phyloP scores from a whole-genome alignment of 2,329 filamentous ascomycete genomes.

The Ophiosphaerella herpotricha region DNA sequence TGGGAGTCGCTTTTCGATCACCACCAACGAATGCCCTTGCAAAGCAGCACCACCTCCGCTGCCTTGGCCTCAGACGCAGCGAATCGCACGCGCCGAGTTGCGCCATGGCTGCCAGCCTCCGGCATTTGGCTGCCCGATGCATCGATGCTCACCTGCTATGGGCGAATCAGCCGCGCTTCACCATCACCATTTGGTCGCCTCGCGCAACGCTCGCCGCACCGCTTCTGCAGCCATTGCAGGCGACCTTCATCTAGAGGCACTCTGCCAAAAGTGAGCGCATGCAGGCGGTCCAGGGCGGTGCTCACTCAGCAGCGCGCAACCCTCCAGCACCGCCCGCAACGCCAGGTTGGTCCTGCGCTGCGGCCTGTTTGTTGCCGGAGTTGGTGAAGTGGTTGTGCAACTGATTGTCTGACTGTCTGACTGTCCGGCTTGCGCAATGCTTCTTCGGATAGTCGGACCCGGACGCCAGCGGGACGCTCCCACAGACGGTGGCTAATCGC shows the following conservation, averaged over 20 bases:
- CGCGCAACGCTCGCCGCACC: conserved; percentile 24
- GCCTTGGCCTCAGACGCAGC: conserved; percentile 19
- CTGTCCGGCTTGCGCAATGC: too few species aligned
- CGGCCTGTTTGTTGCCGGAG: not conserved
- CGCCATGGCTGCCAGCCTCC: conserved; percentile 17
- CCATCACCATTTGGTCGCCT: conserved; percentile 16
- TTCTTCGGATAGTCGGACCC: conserved; percentile 4
- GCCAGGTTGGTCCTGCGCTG: conserved; percentile 7
- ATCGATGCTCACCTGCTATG: conserved; percentile 13
- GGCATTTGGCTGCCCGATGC: conserved; percentile 21
- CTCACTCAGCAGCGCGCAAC: conserved; percentile 16
- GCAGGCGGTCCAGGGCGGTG: conserved; percentile 1
- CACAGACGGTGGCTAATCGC: conserved; percentile 17
- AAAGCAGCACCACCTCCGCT: conserved; percentile 15
- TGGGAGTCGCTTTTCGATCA: conserved; percentile 24
- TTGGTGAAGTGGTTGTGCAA: not conserved
- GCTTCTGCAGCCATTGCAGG: conserved; percentile 7
- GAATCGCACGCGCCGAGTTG: conserved; percentile 17
- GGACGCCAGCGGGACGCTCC: conserved; percentile 17
- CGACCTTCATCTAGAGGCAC: conserved; percentile 15
- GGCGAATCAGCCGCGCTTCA: conserved; percentile 17
- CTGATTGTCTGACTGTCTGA: too few species aligned
- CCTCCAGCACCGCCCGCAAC: conserved; percentile 18
- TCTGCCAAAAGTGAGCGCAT: conserved; percentile 6
- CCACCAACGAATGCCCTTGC: conserved; percentile 27